These are phyloP conservation scores for Leonotis leonurus DNA, from an alignment of 257 asterid species.

Conservation along the genomic window DNA sequence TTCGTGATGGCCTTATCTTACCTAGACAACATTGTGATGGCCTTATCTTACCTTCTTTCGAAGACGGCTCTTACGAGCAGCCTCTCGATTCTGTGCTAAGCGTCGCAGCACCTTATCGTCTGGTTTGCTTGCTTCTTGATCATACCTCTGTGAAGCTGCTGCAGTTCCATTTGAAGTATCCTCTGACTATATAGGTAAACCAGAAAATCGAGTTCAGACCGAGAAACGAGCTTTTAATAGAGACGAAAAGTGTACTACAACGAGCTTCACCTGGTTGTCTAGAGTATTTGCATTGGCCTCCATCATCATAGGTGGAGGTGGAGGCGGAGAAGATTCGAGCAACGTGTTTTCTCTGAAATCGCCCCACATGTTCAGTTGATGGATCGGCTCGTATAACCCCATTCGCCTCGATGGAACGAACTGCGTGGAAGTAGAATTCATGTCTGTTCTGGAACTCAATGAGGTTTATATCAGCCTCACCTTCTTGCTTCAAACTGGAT, in stretches of 20 bases:
- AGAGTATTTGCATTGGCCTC: constrained; percentile 42
- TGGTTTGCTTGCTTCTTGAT: constrained; percentile 59
- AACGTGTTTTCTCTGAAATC: constrained; percentile 50
- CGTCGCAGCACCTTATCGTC: constrained; percentile 67
- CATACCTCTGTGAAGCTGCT: constrained; percentile 52
- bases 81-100: constrained; percentile 80
- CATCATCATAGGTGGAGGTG: constrained; percentile 43
- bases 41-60: constrained; percentile 54
- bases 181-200: constrained; percentile 38
- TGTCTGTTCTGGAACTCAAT: constrained; percentile 10
- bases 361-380: constrained; percentile 68
- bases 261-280: constrained; percentile 47
- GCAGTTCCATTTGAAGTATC: constrained; percentile 63
- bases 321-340: constrained; percentile 36
- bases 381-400: constrained; percentile 70
- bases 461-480: not conserved
- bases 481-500: not conserved
- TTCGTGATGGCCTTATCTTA: not conserved
- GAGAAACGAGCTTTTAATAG: not conserved
- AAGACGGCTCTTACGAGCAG: constrained; percentile 76
- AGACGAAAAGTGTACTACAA: not conserved
- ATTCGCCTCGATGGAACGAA: constrained; percentile 71
- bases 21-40: constrained; percentile 25
- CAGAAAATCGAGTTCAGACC: not conserved
- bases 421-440: constrained; percentile 66